Evolutionary conservation across 768 basidiomycete species (phyloP).

Genomic region (Coprinopsis marcescibilis): DNA sequence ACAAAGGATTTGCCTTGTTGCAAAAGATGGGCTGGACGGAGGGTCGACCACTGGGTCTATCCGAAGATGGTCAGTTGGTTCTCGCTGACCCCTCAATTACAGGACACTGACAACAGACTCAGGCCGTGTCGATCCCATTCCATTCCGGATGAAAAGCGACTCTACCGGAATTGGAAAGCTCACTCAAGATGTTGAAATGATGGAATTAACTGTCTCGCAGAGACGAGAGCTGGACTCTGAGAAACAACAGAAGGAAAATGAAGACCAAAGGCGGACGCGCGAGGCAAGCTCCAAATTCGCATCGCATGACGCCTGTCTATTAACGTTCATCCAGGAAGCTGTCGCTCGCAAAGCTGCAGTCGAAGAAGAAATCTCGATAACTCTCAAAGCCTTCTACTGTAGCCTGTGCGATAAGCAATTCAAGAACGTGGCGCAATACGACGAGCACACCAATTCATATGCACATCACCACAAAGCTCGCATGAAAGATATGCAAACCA

Average conservation of each 20-base stretch:
- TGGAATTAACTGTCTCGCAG: slow-evolving; percentile 80
- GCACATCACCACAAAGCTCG: slow-evolving; percentile 84
- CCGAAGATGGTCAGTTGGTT: slow-evolving; percentile 58
- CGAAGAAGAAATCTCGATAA: slow-evolving; percentile 59
- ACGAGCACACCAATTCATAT: slow-evolving; percentile 87
- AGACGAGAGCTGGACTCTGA: slow-evolving; percentile 78
- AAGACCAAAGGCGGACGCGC: slow-evolving; percentile 65
- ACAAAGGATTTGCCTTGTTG: slow-evolving; percentile 78
- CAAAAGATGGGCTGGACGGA: slow-evolving; percentile 80
- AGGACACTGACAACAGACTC: not conserved
- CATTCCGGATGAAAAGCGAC: slow-evolving; percentile 75
- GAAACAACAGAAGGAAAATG: slow-evolving; percentile 73
- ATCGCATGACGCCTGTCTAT: not conserved
- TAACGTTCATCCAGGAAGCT: slow-evolving; percentile 36
- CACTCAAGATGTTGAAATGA: slow-evolving; percentile 75
- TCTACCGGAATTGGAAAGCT: slow-evolving; percentile 75
- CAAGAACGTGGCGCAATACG: slow-evolving; percentile 79
- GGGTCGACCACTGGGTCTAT: slow-evolving; percentile 71
- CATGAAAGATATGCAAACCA: slow-evolving; percentile 75
- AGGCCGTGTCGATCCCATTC: slow-evolving; percentile 82
- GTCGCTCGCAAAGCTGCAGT: slow-evolving; percentile 64
- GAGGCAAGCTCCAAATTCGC: slow-evolving; percentile 42
- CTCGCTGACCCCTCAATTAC: not conserved
- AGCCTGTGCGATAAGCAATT: slow-evolving; percentile 84
- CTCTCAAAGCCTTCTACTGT: slow-evolving; percentile 75